Percentiles rank a stretch among this genome's conserved stretches.
Conservation (phyloP, 78 protist species). For the Polysphondylium violaceum region DNA sequence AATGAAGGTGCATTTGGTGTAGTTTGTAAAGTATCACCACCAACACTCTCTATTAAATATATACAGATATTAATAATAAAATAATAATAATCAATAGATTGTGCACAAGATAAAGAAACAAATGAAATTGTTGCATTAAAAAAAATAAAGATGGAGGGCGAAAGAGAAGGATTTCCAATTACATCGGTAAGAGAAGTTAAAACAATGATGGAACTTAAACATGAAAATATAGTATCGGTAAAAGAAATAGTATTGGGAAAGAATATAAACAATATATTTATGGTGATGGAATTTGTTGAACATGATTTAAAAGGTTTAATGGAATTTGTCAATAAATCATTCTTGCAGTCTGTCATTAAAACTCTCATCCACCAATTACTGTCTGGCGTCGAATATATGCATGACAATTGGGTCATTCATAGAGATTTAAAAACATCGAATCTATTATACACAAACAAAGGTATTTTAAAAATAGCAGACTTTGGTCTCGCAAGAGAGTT, state of each 20-base stretch:
- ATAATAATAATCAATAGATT: no score
- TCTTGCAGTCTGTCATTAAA: slow-evolving; percentile 77
- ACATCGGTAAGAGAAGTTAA: slow-evolving; percentile 98
- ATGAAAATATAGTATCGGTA: slow-evolving; percentile 95
- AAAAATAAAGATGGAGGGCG: slow-evolving; percentile 95
- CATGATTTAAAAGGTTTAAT: slow-evolving; percentile 80
- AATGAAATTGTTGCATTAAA: slow-evolving; percentile 96
- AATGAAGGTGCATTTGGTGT: slow-evolving; percentile 99
- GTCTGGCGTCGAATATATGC: slow-evolving; percentile 71
- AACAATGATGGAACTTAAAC: slow-evolving; percentile 92
- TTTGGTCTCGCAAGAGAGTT: slow-evolving; percentile 98
- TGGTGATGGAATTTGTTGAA: slow-evolving; percentile 86
- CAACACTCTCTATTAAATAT: no score
- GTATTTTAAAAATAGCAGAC: slow-evolving; percentile 97
- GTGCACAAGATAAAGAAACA: slow-evolving; percentile 93
- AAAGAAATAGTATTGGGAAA: slow-evolving; percentile 68
- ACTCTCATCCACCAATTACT: slow-evolving; percentile 74
- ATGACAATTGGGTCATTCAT: slow-evolving; percentile 84
- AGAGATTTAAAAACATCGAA: slow-evolving; percentile 85
- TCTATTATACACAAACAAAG: slow-evolving; percentile 63
- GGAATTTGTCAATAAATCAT: slow-evolving; percentile 33
- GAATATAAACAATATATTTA: slow-evolving; percentile 43
- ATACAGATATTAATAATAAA: no score
- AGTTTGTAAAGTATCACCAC: slow-evolving; percentile 95
- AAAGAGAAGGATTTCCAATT: slow-evolving; percentile 98